Conservation (phyloP, 345 rosid species). For the Gossypium ekmanianum region DNA sequence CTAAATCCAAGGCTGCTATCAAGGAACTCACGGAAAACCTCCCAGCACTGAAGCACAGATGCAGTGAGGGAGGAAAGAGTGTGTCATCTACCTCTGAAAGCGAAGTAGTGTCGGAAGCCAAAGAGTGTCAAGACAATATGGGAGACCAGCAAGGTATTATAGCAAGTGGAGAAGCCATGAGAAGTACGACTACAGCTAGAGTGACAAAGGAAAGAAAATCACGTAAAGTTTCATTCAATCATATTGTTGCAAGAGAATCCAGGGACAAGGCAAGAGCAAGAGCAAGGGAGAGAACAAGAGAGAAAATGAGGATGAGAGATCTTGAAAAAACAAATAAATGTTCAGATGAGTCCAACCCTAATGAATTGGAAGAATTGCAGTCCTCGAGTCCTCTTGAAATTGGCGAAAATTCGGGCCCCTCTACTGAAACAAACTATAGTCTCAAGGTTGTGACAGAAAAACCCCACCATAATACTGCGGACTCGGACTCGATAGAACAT, state of each 20-base stretch:
- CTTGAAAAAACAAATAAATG: slow-evolving; percentile 13
- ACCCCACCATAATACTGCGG: slow-evolving; percentile 21
- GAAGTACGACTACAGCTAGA: neutral
- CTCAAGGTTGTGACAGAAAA: slow-evolving; percentile 18
- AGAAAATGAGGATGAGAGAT: slow-evolving; percentile 43
- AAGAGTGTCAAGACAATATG: slow-evolving; percentile 15
- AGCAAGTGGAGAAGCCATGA: slow-evolving; percentile 11
- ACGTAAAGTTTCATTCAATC: slow-evolving; percentile 15
- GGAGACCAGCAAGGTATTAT: slow-evolving; percentile 18
- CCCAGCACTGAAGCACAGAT: slow-evolving; percentile 22
- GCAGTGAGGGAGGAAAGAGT: slow-evolving; percentile 15
- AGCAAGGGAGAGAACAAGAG: slow-evolving; percentile 64
- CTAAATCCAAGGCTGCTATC: slow-evolving; percentile 66
- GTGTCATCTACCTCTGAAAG: slow-evolving; percentile 36
- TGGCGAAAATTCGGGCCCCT: slow-evolving; percentile 19
- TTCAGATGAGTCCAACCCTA: slow-evolving; percentile 38
- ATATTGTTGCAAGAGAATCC: slow-evolving; percentile 33
- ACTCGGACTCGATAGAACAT: slow-evolving; percentile 18
- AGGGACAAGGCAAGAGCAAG: slow-evolving; percentile 65
- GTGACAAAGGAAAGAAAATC: slow-evolving; percentile 20
- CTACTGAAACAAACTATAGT: slow-evolving; percentile 18
- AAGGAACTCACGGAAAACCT: slow-evolving; percentile 46
- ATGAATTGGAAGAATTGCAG: slow-evolving; percentile 22
- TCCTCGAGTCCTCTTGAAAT: slow-evolving; percentile 20
- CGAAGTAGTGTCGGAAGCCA: slow-evolving; percentile 35